These are phyloP conservation scores for Hypholoma sublateritium DNA, from an alignment of 768 basidiomycete genomes.

Conservation along the genomic window DNA sequence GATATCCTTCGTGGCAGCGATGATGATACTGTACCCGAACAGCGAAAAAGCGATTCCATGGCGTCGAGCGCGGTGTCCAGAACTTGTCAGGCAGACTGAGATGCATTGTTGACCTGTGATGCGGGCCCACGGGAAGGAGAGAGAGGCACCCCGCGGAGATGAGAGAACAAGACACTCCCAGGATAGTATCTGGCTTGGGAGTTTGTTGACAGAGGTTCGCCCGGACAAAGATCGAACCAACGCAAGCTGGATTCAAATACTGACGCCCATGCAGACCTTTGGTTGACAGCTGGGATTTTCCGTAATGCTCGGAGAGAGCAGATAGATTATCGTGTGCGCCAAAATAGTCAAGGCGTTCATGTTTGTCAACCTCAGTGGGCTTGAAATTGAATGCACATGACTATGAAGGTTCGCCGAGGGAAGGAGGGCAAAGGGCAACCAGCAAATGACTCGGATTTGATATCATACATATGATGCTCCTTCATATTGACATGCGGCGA, in stretches of 20 bases:
- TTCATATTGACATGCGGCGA: too few relatives aligned
- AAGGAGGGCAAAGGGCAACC: too few relatives aligned
- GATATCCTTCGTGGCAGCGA: too few relatives aligned
- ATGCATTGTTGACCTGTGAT: slow-evolving; percentile 1
- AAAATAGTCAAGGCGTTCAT: not conserved
- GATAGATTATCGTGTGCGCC: not conserved
- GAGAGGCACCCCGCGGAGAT: slow-evolving; percentile 16
- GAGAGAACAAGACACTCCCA: slow-evolving; percentile 5
- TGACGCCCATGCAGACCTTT: slow-evolving; percentile 3
- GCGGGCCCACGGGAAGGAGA: slow-evolving; percentile 5
- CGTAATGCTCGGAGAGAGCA: slow-evolving; percentile 11
- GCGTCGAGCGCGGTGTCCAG: not conserved
- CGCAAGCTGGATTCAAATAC: not conserved
- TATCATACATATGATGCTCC: too few relatives aligned
- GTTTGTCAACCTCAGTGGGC: too few relatives aligned
- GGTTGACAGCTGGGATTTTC: slow-evolving; percentile 2
- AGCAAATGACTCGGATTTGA: too few relatives aligned
- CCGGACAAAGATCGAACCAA: slow-evolving; percentile 7
- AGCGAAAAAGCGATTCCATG: not conserved
- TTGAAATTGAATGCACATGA: not conserved
- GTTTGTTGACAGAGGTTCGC: not conserved
- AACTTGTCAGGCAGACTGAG: slow-evolving; percentile 1
- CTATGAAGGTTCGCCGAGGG: too few relatives aligned
- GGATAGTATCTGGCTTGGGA: slow-evolving; percentile 2
- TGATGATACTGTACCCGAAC: not conserved